Percentiles rank a stretch among this genome's conserved stretches.
phyloP scores from a whole-genome alignment of 768 basidiomycete genomes.

The Mycena polygramma region DNA sequence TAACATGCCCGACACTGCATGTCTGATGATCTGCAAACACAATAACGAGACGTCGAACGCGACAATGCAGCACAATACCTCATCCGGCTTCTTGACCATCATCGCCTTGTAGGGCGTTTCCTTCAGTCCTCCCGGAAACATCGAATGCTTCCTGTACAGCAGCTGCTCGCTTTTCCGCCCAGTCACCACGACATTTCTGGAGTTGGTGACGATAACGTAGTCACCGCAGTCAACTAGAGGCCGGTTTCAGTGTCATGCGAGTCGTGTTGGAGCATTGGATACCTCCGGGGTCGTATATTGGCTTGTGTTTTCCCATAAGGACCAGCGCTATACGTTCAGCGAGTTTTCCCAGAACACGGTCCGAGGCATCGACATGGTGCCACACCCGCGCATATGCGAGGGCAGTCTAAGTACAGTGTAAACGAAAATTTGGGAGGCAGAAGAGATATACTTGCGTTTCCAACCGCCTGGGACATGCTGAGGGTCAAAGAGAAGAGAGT shows the following conservation, averaged over 20 bases:
- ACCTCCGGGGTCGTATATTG: constrained; percentile 95
- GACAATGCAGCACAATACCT: constrained; percentile 66
- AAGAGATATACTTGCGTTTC: constrained; percentile 71
- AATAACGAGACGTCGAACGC: constrained; percentile 11
- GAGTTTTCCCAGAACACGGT: constrained; percentile 93
- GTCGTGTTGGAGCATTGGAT: constrained; percentile 42
- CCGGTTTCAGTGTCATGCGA: background rate
- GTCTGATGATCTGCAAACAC: constrained; percentile 83
- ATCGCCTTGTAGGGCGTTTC: constrained; percentile 88
- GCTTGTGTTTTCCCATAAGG: constrained; percentile 99
- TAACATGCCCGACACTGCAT: constrained; percentile 98
- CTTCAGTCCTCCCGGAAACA: constrained; percentile 94
- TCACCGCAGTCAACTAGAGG: constrained; percentile 93
- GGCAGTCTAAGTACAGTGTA: constrained; percentile 74
- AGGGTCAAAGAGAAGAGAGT: background rate
- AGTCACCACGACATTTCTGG: constrained; percentile 84
- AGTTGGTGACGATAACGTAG: constrained; percentile 96
- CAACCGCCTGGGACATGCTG: constrained; percentile 84
- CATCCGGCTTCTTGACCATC: constrained; percentile 89
- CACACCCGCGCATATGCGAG: constrained; percentile 96
- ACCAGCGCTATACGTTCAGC: constrained; percentile 95
- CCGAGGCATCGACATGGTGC: constrained; percentile 94
- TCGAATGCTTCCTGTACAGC: constrained; percentile 89
- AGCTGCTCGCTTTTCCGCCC: constrained; percentile 92
- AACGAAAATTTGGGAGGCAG: background rate